Base-by-base conservation (phyloP, 148 eudicot species). In the Camellia sinensis region DNA sequence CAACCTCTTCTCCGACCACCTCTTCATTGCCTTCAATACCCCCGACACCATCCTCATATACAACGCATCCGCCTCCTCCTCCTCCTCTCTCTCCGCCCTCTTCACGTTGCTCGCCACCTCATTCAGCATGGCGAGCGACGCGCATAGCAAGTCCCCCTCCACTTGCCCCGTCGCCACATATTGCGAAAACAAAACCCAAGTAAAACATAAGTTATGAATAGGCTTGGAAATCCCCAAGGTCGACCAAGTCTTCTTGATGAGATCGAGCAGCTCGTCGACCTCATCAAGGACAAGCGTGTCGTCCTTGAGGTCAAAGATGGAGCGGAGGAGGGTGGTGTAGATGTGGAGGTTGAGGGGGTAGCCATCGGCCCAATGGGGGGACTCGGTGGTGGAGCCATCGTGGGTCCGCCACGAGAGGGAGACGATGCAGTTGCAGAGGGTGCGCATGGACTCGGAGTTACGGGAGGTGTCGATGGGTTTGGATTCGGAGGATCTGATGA, bases 361-460 rank as follows among this genome's bases (percentile, higher is more conserved):
- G 0, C 99, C 99, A 44, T 96, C 99, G 1, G 97, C 97, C 99
- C 99, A 93, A 52, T 93, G 98, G 73, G 93, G 92, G 0, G 88
- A 88, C 61, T 91, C 92, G 2, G 91, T 86, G n/a, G 88, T 77
- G 19, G 86, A 85, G 19, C 86, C 88, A 11, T 85, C 87, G 12
- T 67, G 83, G 66, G 87, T 86, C 14, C 98, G 89, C 91, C 95
- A 92, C 0, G 98, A 82, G 0, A 96, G 75, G 53, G 99, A 86
- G 2, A 89, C 87, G 3, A 92, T 89, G 46, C 87, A 83, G 50
- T 89, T 88, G 85, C 85, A 85, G 6, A 96, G 87, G 7, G 88
- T 74, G 60, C 83, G 85, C 97, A 96, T 90, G 57, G 87, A 67
- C 54, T 92, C 98, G 0, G 97, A 89, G 80, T 89, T 93, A 53